phyloP scores from a whole-genome alignment of 2,329 filamentous ascomycete genomes.

The Penicillium corylophilum region DNA sequence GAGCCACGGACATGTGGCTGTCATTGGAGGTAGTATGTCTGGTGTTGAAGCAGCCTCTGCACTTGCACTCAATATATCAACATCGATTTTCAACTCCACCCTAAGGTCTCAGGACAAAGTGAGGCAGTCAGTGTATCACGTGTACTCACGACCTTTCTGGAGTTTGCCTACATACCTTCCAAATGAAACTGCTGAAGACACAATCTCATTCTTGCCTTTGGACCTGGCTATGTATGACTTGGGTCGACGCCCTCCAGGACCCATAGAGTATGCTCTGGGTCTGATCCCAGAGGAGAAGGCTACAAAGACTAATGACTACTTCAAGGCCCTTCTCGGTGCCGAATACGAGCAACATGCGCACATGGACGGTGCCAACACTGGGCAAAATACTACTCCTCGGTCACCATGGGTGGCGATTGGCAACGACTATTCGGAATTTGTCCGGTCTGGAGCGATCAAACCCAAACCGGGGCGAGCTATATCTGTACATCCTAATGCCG shows the following conservation, averaged over 20 bases:
- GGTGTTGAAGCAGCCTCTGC: conserved; percentile 74
- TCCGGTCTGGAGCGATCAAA: conserved; percentile 62
- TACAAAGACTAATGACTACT: conserved; percentile 51
- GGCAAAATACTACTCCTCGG: conserved; percentile 45
- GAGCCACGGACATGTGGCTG: conserved; percentile 61
- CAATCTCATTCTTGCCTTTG: conserved; percentile 64
- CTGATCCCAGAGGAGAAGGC: conserved; percentile 62
- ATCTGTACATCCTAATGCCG: conserved; percentile 12
- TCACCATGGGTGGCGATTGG: conserved; percentile 68
- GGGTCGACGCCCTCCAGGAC: conserved; percentile 56
- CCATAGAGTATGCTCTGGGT: conserved; percentile 63
- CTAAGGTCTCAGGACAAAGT: background rate
- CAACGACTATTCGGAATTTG: conserved; percentile 71
- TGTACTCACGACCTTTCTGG: conserved; percentile 70
- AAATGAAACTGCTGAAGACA: conserved; percentile 20
- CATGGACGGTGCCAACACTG: conserved; percentile 35
- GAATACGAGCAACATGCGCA: conserved; percentile 45
- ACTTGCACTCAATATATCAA: conserved; percentile 70
- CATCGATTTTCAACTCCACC: conserved; percentile 37
- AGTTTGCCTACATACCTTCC: conserved; percentile 60
- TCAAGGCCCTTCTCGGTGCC: conserved; percentile 44
- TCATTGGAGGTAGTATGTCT: conserved; percentile 81
- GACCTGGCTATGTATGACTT: conserved; percentile 73
- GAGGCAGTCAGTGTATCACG: conserved; percentile 59
- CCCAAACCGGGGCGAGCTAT: conserved; percentile 47